These are phyloP conservation scores for Debaryomycetaceae sp. DNA, from an alignment of 1,139 yeast genomes.

Conservation along the genomic window DNA sequence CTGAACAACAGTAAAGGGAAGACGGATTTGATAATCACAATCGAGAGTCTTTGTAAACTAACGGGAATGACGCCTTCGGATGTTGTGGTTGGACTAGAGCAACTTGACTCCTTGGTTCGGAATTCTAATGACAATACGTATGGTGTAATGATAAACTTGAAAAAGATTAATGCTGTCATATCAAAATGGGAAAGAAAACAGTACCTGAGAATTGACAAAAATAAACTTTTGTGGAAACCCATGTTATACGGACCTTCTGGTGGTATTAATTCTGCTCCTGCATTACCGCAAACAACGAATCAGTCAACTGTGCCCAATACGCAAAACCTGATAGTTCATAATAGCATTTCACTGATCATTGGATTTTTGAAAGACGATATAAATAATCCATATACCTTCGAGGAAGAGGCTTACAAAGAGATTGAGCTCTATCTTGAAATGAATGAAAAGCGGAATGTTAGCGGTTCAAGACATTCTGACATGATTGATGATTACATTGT, in stretches of 20 bases:
- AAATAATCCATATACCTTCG: constrained; percentile 54
- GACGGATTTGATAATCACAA: constrained; percentile 32
- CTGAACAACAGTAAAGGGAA: constrained; percentile 7
- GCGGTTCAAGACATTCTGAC: constrained; percentile 4
- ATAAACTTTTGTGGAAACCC: constrained; percentile 71
- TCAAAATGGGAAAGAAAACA: constrained; percentile 54
- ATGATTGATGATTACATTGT: constrained; percentile 20
- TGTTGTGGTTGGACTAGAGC: constrained; percentile 82
- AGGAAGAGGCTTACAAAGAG: constrained; percentile 47
- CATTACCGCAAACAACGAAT: constrained; percentile 19
- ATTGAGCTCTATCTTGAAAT: constrained; percentile 37
- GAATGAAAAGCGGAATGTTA: constrained; percentile 8
- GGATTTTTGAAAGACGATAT: constrained; percentile 64
- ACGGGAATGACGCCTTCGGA: constrained; percentile 91
- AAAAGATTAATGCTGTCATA: constrained; percentile 42
- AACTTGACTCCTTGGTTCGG: constrained; percentile 56
- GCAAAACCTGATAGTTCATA: constrained; percentile 19
- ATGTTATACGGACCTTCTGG: constrained; percentile 81
- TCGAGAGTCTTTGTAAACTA: constrained; percentile 57
- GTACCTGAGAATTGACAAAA: constrained; percentile 50
- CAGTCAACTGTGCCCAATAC: constrained; percentile 12
- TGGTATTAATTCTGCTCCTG: constrained; percentile 63
- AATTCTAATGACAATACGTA: constrained; percentile 43
- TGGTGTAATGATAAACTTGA: constrained; percentile 52
- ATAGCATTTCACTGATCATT: constrained; percentile 52